Evolutionary conservation across 2,329 filamentous ascomycete species (phyloP), one percentile per base, ranked within the genome.

Genomic region (Aspergillus proliferans): DNA sequence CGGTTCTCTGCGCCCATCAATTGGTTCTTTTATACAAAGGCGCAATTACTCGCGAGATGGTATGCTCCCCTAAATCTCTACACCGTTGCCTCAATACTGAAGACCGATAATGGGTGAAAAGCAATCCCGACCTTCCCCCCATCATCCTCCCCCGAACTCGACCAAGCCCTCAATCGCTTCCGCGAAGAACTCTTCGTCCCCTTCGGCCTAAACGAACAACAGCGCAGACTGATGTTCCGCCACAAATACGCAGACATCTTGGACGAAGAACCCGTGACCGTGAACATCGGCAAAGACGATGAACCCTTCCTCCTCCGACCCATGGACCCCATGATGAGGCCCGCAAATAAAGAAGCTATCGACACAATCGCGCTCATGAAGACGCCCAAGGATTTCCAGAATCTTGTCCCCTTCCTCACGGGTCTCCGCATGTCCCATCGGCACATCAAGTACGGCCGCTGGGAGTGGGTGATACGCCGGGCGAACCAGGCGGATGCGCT

Each of bases 121-220:
- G 63, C 59, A 30, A 62, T 74, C 36, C 72, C 72, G 9, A 61
- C 58, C 4, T 74, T 75, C 56, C 55, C 57, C 26, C 62, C 65
- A 12, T 70, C 70, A 44, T 63, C 64, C 14, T 71, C 69, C 24
- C 54, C 66, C 44, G 67, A 74, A 56, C 61, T 75, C 48, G 66
- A 74, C 54, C 54, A 66, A 40, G 59, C 69, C 44, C 64, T 76
- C 28, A 55, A 63, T 24, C 62, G 61, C 50, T 73, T 71, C 58
- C 71, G 72, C 54, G 57, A 73, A 52, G 65, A 69, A 38, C 61
- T 74, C 45, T 74, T 76, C 58, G 69, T 74, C 28, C 73, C 72
- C 24, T 63, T 62, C 44, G 64, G 65, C 34, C 64, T 75, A 4
- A 57, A 60, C 33, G 50, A 58, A 5, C 62, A 62, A 39, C 71